Percentiles rank a stretch among this genome's conserved stretches.
Evolutionary conservation across 1,139 yeast species (phyloP).

Genomic region (Yamadazyma kanchanaburiensis): DNA sequence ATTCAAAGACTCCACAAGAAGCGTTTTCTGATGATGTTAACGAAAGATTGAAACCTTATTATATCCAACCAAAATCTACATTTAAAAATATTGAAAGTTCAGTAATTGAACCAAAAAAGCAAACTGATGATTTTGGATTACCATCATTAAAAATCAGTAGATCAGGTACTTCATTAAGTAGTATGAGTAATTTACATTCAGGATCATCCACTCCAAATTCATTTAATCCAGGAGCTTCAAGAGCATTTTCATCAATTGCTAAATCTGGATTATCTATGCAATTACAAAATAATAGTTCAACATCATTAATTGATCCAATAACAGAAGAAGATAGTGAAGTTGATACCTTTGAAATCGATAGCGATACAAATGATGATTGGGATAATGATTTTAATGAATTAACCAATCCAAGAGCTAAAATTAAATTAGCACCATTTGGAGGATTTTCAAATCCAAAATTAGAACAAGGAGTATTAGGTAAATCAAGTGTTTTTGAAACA

Average conservation of each 20-base stretch:
- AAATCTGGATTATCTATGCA: slow-evolving; percentile 20
- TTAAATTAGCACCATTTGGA: slow-evolving; percentile 65
- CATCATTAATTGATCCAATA: slow-evolving; percentile 24
- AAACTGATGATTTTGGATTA: slow-evolving; percentile 29
- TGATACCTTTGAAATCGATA: slow-evolving; percentile 13
- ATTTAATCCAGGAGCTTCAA: slow-evolving; percentile 1
- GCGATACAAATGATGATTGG: slow-evolving; percentile 18
- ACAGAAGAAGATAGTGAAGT: slow-evolving; percentile 20
- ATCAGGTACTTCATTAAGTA: slow-evolving; percentile 21
- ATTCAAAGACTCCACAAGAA: slow-evolving; percentile 8
- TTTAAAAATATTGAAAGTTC: slow-evolving; percentile 34
- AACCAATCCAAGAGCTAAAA: slow-evolving; percentile 25
- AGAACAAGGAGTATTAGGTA: slow-evolving; percentile 39
- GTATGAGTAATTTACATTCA: slow-evolving; percentile 1
- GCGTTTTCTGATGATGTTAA: slow-evolving; percentile 14
- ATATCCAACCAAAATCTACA: slow-evolving; percentile 47
- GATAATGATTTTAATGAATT: slow-evolving; percentile 26
- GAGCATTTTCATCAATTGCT: slow-evolving; percentile 17
- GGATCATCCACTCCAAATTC: slow-evolving; percentile 3
- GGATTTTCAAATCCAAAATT: slow-evolving; percentile 63
- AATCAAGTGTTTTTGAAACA: slow-evolving; percentile 57
- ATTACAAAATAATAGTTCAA: slow-evolving; percentile 27
- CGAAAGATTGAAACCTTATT: slow-evolving; percentile 24
- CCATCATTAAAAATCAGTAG: slow-evolving; percentile 44
- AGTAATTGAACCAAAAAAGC: slow-evolving; percentile 39